Base-by-base conservation (phyloP, 2,329 filamentous ascomycete genomes). In the Ascocoryne sarcoides region DNA sequence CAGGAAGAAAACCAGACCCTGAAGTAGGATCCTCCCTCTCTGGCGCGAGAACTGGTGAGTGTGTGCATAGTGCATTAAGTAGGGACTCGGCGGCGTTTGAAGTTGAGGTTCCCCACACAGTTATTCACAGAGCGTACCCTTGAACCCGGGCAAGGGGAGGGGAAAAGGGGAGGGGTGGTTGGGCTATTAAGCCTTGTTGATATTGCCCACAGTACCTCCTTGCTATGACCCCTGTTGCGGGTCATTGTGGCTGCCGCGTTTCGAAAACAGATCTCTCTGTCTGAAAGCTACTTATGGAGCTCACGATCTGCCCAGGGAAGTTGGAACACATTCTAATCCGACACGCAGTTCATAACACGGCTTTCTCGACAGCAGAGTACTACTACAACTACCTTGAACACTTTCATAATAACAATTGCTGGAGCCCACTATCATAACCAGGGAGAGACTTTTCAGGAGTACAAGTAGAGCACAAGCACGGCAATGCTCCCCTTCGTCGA, bases 31-130 rank as follows among this genome's bases (percentile, higher is more conserved):
- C 30, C 36, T 38, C 36, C 35, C 40, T 44, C 39, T 38, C 32
- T 48, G 32, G 35, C 37, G 32, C 42, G 39, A 44, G 38, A 39
- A 38, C 30, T 38, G 38, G 37, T 42, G 39, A 43, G 46, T n/a
- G 43, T 45, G 39, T 49, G 51, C 51, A 53, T 54, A 56, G 49
- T 53, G 56, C 56, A 58, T 58, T 52, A 46, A 57, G 49, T 49
- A 52, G 43, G 43, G 45, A 52, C 48, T 56, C 48, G 54, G 45
- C 54, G 42, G 52, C 57, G 56, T 58, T 59, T 59, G 54, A 58
- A 42, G 55, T 58, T 58, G 42, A 53, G 42, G 51, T 51, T 56
- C 53, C 50, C 55, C 54, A 57, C 51, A 56, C 50, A 51, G 36
- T 46, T 47, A 7, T 26, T 12, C 45, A 36, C 45, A 47, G 47